These are phyloP conservation scores for Amanita exitialis DNA, from an alignment of 768 basidiomycete species.

Conservation along the genomic window DNA sequence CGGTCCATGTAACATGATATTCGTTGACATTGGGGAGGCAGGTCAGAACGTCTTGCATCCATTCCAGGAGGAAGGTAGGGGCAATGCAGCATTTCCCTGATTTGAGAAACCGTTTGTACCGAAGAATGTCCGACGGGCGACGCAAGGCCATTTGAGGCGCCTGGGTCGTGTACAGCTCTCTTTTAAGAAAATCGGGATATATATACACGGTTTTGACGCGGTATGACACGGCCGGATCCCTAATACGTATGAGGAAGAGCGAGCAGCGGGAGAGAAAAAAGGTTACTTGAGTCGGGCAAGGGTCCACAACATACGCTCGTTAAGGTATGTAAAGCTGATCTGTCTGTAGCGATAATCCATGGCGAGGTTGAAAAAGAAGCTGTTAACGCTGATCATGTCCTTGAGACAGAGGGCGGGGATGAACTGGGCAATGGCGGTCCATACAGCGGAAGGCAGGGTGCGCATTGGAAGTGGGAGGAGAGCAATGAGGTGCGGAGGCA, in stretches of 20 bases:
- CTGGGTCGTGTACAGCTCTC: slow-evolving; percentile 21
- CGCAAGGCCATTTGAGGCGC: neutral
- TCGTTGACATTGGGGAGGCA: slow-evolving; percentile 35
- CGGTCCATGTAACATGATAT: slow-evolving; percentile 41
- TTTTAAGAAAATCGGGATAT: slow-evolving; percentile 38
- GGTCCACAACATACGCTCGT: slow-evolving; percentile 32
- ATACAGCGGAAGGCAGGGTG: slow-evolving; percentile 23
- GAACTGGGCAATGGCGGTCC: slow-evolving; percentile 25
- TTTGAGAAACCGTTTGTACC: slow-evolving; percentile 1
- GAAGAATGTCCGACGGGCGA: neutral
- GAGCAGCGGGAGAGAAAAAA: neutral
- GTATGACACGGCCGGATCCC: slow-evolving; percentile 37
- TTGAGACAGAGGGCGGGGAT: slow-evolving; percentile 22
- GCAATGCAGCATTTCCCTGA: slow-evolving; percentile 3
- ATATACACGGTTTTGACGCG: slow-evolving; percentile 38
- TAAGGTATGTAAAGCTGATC: slow-evolving; percentile 39
- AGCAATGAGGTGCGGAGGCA: neutral
- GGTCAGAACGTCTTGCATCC: slow-evolving; percentile 23
- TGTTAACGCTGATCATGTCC: slow-evolving; percentile 26
- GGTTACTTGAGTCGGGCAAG: slow-evolving; percentile 27
- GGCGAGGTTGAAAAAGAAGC: slow-evolving; percentile 25
- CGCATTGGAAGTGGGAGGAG: neutral
- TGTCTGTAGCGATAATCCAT: slow-evolving; percentile 41
- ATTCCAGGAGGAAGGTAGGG: neutral
- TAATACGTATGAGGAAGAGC: slow-evolving; percentile 10